Base-by-base conservation (phyloP, 306 rosid genomes). In the Nissolia schottii region DNA sequence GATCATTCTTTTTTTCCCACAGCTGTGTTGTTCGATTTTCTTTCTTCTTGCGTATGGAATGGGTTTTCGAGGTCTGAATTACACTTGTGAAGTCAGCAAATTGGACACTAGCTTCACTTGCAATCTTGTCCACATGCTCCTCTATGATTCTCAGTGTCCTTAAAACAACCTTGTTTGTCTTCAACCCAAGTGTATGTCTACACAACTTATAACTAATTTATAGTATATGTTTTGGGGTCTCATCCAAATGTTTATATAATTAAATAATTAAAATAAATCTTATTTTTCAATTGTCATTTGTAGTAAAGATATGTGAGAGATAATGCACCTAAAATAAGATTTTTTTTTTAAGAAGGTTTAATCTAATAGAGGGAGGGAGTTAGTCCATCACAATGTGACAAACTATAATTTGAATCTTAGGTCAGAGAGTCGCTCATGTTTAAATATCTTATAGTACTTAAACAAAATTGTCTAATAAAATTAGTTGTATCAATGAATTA, bases 101-200 rank as follows among this genome's bases (percentile, higher is more conserved):
- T 57, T 48, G 54, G 27, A 50, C 29, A 37, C 31, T 58, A n/a
- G 14, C 83, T 67, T 74, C 73, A 18, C 16, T 53, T 43, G 11
- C 49, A 63, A 51, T 61, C 29, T 32, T 74, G 18, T 61, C 73
- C 84, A 68, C 77, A 68, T 62, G 84, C 40, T 65, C 54, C 54
- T 29, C 54, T 63, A 40, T 73, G 22, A 24, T 71, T 67, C 55
- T 31, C 19, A 5, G 15, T 11, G 0, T 38, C 58, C 65, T 67
- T 20, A 0, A 62, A 67, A 31, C 55, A 31, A 23, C 22, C 63
- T 28, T 45, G 10, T 22, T 31, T 29, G 13, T 5, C 41, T 16
- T 14, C 37, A 22, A 18, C 10, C 14, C 7, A 64, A 5, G 1
- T 13, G 13, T 62, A 2, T 7, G 25, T 31, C 24, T 28, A 55